Evolutionary conservation across 129 eudicot species (phyloP).

Genomic region (Chrysanthemum lavandulifolium): DNA sequence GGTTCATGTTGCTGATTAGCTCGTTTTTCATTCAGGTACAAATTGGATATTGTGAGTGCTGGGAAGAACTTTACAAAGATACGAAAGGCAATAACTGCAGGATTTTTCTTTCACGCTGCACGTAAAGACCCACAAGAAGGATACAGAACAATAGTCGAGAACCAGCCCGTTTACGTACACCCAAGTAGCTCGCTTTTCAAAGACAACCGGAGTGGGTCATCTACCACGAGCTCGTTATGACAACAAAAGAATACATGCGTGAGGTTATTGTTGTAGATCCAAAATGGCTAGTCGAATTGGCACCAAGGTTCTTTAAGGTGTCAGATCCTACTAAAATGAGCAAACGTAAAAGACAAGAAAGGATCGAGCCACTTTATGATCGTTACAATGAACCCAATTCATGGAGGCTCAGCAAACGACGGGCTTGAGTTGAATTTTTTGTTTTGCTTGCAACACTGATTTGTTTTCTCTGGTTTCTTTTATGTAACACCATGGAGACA

Average conservation of each 20-base stretch:
- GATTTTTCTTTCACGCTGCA: slow-evolving; percentile 48
- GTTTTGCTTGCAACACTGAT: background rate
- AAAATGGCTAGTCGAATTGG: slow-evolving; percentile 53
- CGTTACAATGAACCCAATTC: slow-evolving; percentile 83
- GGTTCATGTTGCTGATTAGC: slow-evolving; percentile 7
- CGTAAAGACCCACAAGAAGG: slow-evolving; percentile 35
- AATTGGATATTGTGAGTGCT: slow-evolving; percentile 44
- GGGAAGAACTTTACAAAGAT: slow-evolving; percentile 44
- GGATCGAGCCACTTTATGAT: slow-evolving; percentile 85
- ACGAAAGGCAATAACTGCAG: slow-evolving; percentile 50
- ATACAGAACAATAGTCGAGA: slow-evolving; percentile 41
- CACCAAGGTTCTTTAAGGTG: slow-evolving; percentile 78
- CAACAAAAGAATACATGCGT: slow-evolving; percentile 57
- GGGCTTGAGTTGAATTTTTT: slow-evolving; percentile 39
- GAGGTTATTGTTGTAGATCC: slow-evolving; percentile 48
- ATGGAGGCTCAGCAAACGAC: slow-evolving; percentile 90
- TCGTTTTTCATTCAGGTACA: slow-evolving; percentile 32
- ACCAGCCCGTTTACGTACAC: slow-evolving; percentile 47
- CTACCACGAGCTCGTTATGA: slow-evolving; percentile 57
- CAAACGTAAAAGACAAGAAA: slow-evolving; percentile 86
- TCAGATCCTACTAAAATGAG: slow-evolving; percentile 80
- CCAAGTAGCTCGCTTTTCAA: slow-evolving; percentile 39
- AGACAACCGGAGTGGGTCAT: slow-evolving; percentile 44
- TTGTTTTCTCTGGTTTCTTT: background rate
- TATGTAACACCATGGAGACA: no score